These are phyloP conservation scores for Austroboletus novae-zelandiae DNA, from an alignment of 1,284 basidiomycete genomes.

Conservation along the genomic window DNA sequence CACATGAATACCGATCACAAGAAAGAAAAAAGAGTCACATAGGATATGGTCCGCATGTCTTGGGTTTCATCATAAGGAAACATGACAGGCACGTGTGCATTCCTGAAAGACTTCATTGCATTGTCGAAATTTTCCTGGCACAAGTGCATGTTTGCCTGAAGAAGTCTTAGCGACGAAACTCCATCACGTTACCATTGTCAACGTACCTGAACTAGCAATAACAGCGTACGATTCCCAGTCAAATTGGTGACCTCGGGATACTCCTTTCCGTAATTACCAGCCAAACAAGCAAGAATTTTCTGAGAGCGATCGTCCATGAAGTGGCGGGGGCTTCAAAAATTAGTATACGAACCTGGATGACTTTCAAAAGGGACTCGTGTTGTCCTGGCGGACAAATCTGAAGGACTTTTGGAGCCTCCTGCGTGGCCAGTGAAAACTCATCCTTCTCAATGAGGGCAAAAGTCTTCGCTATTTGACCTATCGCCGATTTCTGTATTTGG, in stretches of 20 bases:
- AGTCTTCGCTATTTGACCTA: conserved; percentile 3
- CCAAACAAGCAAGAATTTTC: conserved; percentile 1
- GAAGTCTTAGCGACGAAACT: neutral
- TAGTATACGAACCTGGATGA: conserved; percentile 1
- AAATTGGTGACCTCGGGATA: neutral
- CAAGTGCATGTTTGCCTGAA: conserved; percentile 4
- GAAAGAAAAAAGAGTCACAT: neutral
- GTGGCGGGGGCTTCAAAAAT: neutral
- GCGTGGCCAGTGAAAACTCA: neutral
- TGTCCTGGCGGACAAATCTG: neutral
- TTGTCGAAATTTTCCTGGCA: neutral
- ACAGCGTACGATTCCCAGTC: neutral
- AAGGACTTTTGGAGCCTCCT: neutral
- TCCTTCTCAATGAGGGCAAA: neutral
- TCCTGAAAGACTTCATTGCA: neutral
- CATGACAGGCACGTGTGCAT: neutral
- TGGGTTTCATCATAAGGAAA: conserved; percentile 2
- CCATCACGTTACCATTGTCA: neutral
- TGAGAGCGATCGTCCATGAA: neutral
- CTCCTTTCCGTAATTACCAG: conserved; percentile 1
- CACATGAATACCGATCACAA: neutral
- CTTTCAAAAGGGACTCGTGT: neutral
- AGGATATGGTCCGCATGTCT: conserved; percentile 3
- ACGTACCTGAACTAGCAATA: conserved; percentile 3
- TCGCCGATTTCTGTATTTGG: neutral